phyloP scores from a whole-genome alignment of 2,329 filamentous ascomycete genomes.

The Penicillium frequentans region DNA sequence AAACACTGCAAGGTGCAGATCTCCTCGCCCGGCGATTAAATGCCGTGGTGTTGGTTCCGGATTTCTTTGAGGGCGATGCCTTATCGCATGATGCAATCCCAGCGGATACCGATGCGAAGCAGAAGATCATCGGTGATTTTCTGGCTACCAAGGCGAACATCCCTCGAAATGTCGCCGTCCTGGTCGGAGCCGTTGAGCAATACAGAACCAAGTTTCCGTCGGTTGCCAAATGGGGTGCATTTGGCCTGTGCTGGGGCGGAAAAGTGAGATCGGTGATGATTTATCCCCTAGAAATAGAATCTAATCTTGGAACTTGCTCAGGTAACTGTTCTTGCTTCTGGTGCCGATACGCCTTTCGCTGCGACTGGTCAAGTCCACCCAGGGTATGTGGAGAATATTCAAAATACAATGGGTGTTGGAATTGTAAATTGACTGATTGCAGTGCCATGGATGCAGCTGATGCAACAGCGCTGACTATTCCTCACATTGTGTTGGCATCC shows the following conservation, averaged over 20 bases:
- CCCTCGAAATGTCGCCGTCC: slow-evolving; percentile 24
- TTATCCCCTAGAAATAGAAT: background rate
- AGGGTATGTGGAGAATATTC: slow-evolving; percentile 17
- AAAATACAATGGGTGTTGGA: background rate
- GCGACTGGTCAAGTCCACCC: slow-evolving; percentile 39
- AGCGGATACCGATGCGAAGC: slow-evolving; percentile 64
- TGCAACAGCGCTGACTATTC: slow-evolving; percentile 60
- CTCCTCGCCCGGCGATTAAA: slow-evolving; percentile 40
- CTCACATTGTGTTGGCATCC: slow-evolving; percentile 64
- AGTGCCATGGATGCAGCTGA: slow-evolving; percentile 55
- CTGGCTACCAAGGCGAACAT: slow-evolving; percentile 48
- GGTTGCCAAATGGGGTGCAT: slow-evolving; percentile 60
- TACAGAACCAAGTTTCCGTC: slow-evolving; percentile 54
- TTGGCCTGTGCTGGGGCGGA: slow-evolving; percentile 72
- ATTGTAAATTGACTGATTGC: background rate
- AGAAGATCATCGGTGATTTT: slow-evolving; percentile 59
- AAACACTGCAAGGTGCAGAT: slow-evolving; percentile 70
- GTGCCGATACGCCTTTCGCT: slow-evolving; percentile 55
- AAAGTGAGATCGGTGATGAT: slow-evolving; percentile 53
- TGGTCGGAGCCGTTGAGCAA: slow-evolving; percentile 43
- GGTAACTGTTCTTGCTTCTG: slow-evolving; percentile 47
- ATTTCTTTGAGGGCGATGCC: slow-evolving; percentile 47
- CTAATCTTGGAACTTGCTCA: slow-evolving; percentile 10
- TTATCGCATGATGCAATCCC: slow-evolving; percentile 54
- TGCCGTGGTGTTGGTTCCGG: slow-evolving; percentile 44